These are phyloP conservation scores for Salmacisia buchloeana DNA, from an alignment of 1,284 basidiomycete genomes.

Conservation along the genomic window DNA sequence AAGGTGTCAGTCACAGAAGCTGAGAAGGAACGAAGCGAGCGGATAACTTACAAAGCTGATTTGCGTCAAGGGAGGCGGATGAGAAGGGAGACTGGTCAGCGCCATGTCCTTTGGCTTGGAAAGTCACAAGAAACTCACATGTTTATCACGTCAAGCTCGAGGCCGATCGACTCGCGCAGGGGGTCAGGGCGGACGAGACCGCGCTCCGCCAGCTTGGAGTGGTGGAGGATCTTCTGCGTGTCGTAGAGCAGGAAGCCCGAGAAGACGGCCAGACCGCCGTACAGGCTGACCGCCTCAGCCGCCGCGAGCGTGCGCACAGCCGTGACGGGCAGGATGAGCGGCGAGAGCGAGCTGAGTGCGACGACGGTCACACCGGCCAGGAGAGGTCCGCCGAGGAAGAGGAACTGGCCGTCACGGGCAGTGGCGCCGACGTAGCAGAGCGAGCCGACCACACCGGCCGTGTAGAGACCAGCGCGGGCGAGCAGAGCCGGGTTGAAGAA, in stretches of 20 bases:
- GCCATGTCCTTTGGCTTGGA: no score
- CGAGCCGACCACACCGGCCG: slow-evolving; percentile 71
- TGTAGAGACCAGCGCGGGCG: slow-evolving; percentile 82
- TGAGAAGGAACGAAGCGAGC: neutral
- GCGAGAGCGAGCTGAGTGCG: slow-evolving; percentile 75
- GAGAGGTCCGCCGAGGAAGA: slow-evolving; percentile 65
- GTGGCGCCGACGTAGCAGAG: slow-evolving; percentile 84
- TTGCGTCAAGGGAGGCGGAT: no score
- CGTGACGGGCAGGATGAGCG: slow-evolving; percentile 72
- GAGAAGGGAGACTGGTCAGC: no score
- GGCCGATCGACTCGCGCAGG: slow-evolving; percentile 65
- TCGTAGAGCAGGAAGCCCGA: slow-evolving; percentile 80
- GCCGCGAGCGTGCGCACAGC: slow-evolving; percentile 70
- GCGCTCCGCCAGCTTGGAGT: slow-evolving; percentile 67
- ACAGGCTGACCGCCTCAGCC: slow-evolving; percentile 69
- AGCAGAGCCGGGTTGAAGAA: slow-evolving; percentile 80
- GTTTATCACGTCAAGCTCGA: slow-evolving; percentile 80
- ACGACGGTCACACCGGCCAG: slow-evolving; percentile 77
- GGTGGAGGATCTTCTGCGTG: slow-evolving; percentile 72
- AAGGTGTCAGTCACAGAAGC: slow-evolving; percentile 57
- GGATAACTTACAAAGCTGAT: no score
- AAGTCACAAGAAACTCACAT: slow-evolving; percentile 44
- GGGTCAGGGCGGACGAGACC: slow-evolving; percentile 69
- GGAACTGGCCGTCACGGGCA: slow-evolving; percentile 74
- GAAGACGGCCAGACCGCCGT: slow-evolving; percentile 79